Base-by-base conservation (phyloP, 805 yeast genomes). In the Tetrapisispora arboricola region DNA sequence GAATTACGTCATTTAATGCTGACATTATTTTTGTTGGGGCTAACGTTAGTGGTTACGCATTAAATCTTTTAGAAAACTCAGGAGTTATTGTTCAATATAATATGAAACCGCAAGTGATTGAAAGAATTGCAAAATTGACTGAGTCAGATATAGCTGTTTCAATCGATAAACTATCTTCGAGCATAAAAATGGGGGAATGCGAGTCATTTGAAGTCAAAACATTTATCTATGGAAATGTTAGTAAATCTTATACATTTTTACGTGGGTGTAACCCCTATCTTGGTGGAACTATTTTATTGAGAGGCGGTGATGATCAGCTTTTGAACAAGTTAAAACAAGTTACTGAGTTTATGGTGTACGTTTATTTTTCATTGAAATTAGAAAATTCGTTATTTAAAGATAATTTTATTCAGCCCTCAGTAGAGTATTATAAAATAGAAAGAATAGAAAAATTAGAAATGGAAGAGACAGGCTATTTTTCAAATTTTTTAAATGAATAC, bases 121-220 rank as follows among this genome's bases (percentile, higher is more conserved):
- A 80, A 46, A 69, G 94, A 41, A 71, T 90, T 4, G 75, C 96
- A 0, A 67, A 86, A 41, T 69, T 86, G 47, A 82, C 95, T 0
- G 78, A 76, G 38, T 87, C 94, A 1, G 96, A 87, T 53, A 78
- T 94, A 18, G 82, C 85, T 17, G 77, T 80, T 17, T 81, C 96
- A 0, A 81, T 87, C 40, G 96, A 92, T 54, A 84, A 82, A 53
- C 65, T 92, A 12, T 84, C 92, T 11, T 71, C 78, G 49, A 71
- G 68, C 31, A 77, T 85, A 3, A 76, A 72, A 41, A 65, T 92
- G 38, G 99, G 98, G 0, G 65, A 67, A 7, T 90, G 97, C 61
- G 74, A 70, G 3, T 59, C 61, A 6, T 81, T 92, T 55, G 85
- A 81, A 46, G 84, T 84, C 10, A 75, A 75, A 47, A 73, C 82